phyloP scores from a whole-genome alignment of 148 eudicot species.

The Gaultheria prostrata region DNA sequence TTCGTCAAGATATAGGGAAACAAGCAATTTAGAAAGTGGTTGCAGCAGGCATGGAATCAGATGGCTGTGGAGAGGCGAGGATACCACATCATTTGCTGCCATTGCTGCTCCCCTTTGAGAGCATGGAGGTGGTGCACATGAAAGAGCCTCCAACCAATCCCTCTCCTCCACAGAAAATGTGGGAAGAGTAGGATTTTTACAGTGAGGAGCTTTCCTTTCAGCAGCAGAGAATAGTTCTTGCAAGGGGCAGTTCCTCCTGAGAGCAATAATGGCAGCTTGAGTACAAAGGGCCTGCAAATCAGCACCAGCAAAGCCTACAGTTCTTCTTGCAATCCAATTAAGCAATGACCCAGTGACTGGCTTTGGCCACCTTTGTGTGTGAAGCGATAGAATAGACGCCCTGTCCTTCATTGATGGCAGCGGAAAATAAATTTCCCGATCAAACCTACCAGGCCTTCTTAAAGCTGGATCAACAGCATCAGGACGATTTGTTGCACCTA shows the following conservation, averaged over 20 bases:
- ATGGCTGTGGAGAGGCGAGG: conserved; percentile 65
- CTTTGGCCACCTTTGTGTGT: conserved; percentile 89
- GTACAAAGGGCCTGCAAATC: conserved; percentile 98
- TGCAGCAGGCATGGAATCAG: conserved; percentile 66
- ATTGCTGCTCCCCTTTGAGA: conserved; percentile 85
- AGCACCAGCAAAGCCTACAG: conserved; percentile 98
- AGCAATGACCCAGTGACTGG: conserved; percentile 73
- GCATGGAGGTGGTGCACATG: conserved; percentile 85
- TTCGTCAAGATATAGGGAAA: conserved; percentile 65
- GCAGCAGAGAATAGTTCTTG: conserved; percentile 61
- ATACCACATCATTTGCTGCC: conserved; percentile 80
- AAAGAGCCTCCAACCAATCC: conserved; percentile 94
- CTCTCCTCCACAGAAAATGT: conserved; percentile 74
- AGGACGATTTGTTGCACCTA: conserved; percentile 98
- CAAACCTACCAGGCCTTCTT: conserved; percentile 96
- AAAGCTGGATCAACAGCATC: conserved; percentile 97
- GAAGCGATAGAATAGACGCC: conserved; percentile 83
- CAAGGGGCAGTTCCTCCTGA: conserved; percentile 75
- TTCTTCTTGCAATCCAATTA: conserved; percentile 61
- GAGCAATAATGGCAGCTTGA: conserved; percentile 76
- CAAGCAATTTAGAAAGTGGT: conserved; percentile 60
- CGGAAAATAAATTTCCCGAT: conserved; percentile 94
- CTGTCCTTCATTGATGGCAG: conserved; percentile 79
- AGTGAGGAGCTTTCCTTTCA: conserved; percentile 36
- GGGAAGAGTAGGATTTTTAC: conserved; percentile 69